Evolutionary conservation across 2,329 filamentous ascomycete genomes (phyloP).

Genomic region (Cyclaneusma minus): DNA sequence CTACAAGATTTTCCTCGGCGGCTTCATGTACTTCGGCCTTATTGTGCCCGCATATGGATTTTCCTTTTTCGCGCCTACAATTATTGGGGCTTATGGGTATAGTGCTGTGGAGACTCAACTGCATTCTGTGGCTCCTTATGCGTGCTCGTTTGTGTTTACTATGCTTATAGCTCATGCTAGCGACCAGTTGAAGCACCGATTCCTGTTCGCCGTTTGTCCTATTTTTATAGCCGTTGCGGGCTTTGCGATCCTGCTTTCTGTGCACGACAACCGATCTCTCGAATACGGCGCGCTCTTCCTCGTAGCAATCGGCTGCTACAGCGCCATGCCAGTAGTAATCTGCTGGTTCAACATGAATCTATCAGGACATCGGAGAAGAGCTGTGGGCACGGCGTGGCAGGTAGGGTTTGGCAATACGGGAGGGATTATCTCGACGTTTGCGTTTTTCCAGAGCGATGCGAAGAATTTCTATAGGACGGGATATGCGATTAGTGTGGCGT

Average conservation of each 20-base stretch:
- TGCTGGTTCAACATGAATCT: conserved; percentile 78
- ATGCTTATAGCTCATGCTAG: conserved; percentile 61
- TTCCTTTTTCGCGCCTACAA: conserved; percentile 62
- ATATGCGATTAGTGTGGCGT: conserved; percentile 63
- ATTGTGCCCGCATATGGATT: conserved; percentile 67
- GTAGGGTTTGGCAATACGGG: conserved; percentile 68
- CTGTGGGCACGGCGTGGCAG: conserved; percentile 62
- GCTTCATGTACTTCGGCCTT: conserved; percentile 69
- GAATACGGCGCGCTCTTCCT: conserved; percentile 75
- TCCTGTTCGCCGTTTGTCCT: conserved; percentile 53
- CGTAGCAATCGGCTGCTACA: conserved; percentile 64
- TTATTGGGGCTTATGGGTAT: conserved; percentile 54
- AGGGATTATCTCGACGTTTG: conserved; percentile 62
- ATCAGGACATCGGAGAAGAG: conserved; percentile 53
- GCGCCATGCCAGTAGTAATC: conserved; percentile 76
- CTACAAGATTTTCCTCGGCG: conserved; percentile 57
- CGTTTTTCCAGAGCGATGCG: conserved; percentile 49
- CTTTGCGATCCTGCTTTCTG: conserved; percentile 57
- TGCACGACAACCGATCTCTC: conserved; percentile 49
- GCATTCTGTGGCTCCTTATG: conserved; percentile 42
- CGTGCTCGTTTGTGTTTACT: conserved; percentile 61
- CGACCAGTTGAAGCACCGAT: conserved; percentile 58
- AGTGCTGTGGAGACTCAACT: conserved; percentile 32
- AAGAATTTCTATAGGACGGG: conserved; percentile 51
- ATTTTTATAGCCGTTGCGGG: conserved; percentile 57